A percentile compares a stretch with the other conserved stretches of the same genome.
Conservation (phyloP, 768 basidiomycete species). For the Candolleomyces eurysporus region DNA sequence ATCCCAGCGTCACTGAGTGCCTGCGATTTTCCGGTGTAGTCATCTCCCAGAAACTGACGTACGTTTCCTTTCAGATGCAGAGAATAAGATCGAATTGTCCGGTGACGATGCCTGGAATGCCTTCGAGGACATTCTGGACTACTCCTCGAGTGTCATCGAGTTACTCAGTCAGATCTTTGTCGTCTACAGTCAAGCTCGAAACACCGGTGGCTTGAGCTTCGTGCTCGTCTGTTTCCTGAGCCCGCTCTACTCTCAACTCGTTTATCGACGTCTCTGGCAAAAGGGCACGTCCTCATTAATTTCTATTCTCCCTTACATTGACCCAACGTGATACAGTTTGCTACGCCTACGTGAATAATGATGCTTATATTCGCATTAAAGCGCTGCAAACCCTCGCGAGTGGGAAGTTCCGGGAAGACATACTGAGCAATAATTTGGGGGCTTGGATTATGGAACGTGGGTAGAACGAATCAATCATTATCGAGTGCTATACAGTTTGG, state of each 20-base stretch:
- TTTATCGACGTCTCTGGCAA: slow-evolving; percentile 23
- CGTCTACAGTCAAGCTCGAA: slow-evolving; percentile 27
- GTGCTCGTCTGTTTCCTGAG: slow-evolving; percentile 31
- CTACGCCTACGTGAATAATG: slow-evolving; percentile 28
- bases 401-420: slow-evolving; percentile 32
- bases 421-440: slow-evolving; percentile 34
- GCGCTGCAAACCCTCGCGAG: slow-evolving; percentile 26
- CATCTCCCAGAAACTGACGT: no score
- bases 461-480: background rate
- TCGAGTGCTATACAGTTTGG: background rate
- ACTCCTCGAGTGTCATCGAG: slow-evolving; percentile 18
- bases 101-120: slow-evolving; percentile 23
- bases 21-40: background rate
- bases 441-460: slow-evolving; percentile 30
- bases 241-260: slow-evolving; percentile 23
- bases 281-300: slow-evolving; percentile 17
- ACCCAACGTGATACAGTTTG: slow-evolving; percentile 15
- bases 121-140: slow-evolving; percentile 22
- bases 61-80: slow-evolving; percentile 16
- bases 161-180: slow-evolving; percentile 27
- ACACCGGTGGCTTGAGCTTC: slow-evolving; percentile 28
- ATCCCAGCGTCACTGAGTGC: slow-evolving; percentile 23
- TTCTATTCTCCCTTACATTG: background rate
- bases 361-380: slow-evolving; percentile 27
- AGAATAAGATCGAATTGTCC: slow-evolving; percentile 15